Evolutionary conservation across 2,329 filamentous ascomycete genomes (phyloP), one percentile per base, ranked within the genome.

Genomic region (Aspergillus pseudoterreus): DNA sequence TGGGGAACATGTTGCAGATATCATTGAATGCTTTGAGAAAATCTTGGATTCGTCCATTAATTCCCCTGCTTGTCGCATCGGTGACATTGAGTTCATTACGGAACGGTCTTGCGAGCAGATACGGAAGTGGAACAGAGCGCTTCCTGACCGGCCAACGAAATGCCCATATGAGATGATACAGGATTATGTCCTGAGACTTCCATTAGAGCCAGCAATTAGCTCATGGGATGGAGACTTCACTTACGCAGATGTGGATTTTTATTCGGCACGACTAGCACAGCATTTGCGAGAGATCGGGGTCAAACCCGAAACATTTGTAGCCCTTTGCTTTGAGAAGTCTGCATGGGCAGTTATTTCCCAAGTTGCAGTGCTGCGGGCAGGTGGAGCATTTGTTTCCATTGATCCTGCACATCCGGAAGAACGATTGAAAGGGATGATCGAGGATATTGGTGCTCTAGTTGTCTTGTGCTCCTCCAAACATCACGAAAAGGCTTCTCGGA

Each of bases 241-340:
- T 3, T 72, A 72, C 43, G 51, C 54, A 5, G 63, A 72, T 43
- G 57, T 75, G 9, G 67, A 75, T 14, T 62, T 59, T 8, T 64
- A 75, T 44, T 71, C 64, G 43, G 74, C 53, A 46, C 65, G 57
- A 43, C 63, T 70, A 19, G 68, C 71, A 4, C 64, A 67, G 32
- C 65, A 72, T 32, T 61, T 78, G 4, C 61, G 61, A 2, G 54
- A 58, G 1, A 57, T 72, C 12, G 74, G 73, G 12, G 63, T 78
- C 24, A 65, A 68, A 9, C 63, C 74, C 0, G 67, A 72, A 27
- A 61, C 63, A 3, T 68, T 71, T 46, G 68, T 75, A 24, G 70
- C 70, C 2, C 41, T 75, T 4, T 73, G 66, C 44, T 75, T 75
- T 39, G 72, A 75, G 42, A 75, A 75, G 51, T 75, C 73, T 0